Evolutionary conservation across 140 eudicot genomes (phyloP), one percentile per base, ranked within the genome.

Genomic region (Cichorium intybus): DNA sequence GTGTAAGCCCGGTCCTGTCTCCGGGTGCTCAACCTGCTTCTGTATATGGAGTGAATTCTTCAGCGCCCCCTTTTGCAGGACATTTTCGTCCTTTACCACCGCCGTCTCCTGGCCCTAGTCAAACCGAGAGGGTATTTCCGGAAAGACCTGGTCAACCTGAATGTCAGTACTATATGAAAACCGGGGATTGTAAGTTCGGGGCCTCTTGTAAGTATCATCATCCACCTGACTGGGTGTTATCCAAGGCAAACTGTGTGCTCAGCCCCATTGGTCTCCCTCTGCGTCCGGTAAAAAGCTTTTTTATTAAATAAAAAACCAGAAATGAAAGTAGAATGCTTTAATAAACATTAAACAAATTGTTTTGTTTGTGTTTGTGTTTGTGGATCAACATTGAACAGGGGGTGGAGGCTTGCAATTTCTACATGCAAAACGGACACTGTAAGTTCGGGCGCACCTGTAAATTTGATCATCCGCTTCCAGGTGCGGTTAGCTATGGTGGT

Each of bases 61-160:
- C 94, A 4, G 80, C 84, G 46, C 86, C 93, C 52, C 73, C 86
- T 28, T 75, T 78, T 68, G 76, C 83, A 18, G 91, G 85, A 49
- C 81, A 82, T 68, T 87, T 75, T 70, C 71, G 90, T 6, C 84
- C 81, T 66, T 48, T 78, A 37, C 81, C 82, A 14, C 75, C 84
- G n/a, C 75, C 85, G 18, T 75, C 85, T 56, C 77, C 82, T 53
- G 90, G 85, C 60, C 90, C 85, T 63, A 62, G 67, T 51, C 77
- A 45, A 64, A 68, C 75, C 57, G 96, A 80, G 76, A 71, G 69
- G 21, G 43, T 71, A n/a, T 87, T 84, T 76, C 96, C 96, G 11
- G 86, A 84, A 73, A 77, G 97, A 66, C 95, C 95, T n/a, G 97
- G 97, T 47, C 83, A 80, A 74, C 91, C 96, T n/a, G 95, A 84